Evolutionary conservation across 345 rosid genomes (phyloP).

Genomic region (Citrus trifoliata): DNA sequence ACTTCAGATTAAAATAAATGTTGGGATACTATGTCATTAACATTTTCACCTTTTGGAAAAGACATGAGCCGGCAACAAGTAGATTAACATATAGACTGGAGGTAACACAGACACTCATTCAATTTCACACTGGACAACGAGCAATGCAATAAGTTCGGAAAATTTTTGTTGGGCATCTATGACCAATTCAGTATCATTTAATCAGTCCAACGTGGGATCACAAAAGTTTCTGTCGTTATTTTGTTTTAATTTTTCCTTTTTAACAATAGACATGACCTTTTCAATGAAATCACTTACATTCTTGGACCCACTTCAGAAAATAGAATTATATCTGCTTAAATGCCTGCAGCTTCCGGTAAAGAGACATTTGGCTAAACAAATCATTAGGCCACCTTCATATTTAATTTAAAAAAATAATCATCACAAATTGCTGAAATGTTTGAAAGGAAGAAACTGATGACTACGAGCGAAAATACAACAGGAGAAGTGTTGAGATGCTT

Average conservation of each 20-base stretch:
- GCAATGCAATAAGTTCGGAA: neutral
- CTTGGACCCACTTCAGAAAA: neutral
- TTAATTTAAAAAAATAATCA: neutral
- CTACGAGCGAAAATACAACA: neutral
- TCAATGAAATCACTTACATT: neutral
- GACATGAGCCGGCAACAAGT: neutral
- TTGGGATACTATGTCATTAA: no score
- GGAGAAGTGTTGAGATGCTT: neutral
- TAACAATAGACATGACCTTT: neutral
- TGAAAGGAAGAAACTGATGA: neutral
- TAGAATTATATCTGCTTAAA: neutral
- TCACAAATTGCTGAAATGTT: neutral
- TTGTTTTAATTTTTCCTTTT: neutral
- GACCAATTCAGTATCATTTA: neutral
- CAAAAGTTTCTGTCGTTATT: neutral
- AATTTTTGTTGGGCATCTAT: neutral
- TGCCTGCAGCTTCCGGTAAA: neutral
- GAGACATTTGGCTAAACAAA: conserved; percentile 2
- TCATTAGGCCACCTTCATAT: neutral
- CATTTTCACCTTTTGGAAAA: neutral
- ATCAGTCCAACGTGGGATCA: neutral
- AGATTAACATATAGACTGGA: neutral
- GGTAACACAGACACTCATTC: neutral
- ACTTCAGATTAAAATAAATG: no score
- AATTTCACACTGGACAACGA: neutral